phyloP scores from a whole-genome alignment of 768 basidiomycete genomes.

The Phanerodontia chrysosporium region DNA sequence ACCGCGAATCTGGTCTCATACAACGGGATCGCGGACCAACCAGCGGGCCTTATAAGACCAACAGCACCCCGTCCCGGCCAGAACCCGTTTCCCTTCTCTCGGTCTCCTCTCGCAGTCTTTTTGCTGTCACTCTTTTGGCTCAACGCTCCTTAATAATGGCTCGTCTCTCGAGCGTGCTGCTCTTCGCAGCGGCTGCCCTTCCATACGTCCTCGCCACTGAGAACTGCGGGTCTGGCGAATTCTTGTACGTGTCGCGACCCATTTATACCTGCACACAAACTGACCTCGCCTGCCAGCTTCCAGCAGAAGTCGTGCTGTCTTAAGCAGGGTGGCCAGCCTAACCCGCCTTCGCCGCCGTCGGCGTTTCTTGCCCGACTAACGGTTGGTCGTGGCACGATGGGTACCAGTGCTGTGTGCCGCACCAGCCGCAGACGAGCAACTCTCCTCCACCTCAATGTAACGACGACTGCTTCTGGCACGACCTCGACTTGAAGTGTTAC shows the following conservation, averaged over 20 bases:
- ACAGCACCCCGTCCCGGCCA: background rate
- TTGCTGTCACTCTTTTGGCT: conserved; percentile 29
- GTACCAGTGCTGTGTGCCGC: conserved; percentile 10
- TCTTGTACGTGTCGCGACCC: conserved; percentile 13
- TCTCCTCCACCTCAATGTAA: conserved; percentile 1
- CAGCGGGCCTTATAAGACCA: background rate
- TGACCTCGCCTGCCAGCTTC: conserved; percentile 21
- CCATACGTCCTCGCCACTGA: conserved; percentile 29
- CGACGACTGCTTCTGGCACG: conserved; percentile 1
- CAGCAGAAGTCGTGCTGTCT: conserved; percentile 34
- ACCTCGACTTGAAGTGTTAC: conserved; percentile 6
- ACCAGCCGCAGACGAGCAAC: conserved; percentile 2
- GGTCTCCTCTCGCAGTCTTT: conserved; percentile 14
- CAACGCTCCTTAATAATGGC: conserved; percentile 32
- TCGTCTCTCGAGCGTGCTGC: conserved; percentile 28
- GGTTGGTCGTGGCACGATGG: conserved; percentile 12
- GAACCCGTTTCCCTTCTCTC: conserved; percentile 18
- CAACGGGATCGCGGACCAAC: background rate
- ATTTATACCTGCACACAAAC: background rate
- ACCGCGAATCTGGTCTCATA: background rate
- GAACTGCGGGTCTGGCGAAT: conserved; percentile 17
- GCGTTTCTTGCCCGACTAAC: conserved; percentile 4
- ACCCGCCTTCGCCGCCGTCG: conserved; percentile 11
- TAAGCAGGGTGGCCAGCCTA: background rate
- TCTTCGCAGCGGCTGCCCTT: conserved; percentile 32